Percentiles rank a stretch among this genome's conserved stretches.
Conservation (phyloP, 2,329 filamentous ascomycete species). For the Sporothrix brasiliensis region DNA sequence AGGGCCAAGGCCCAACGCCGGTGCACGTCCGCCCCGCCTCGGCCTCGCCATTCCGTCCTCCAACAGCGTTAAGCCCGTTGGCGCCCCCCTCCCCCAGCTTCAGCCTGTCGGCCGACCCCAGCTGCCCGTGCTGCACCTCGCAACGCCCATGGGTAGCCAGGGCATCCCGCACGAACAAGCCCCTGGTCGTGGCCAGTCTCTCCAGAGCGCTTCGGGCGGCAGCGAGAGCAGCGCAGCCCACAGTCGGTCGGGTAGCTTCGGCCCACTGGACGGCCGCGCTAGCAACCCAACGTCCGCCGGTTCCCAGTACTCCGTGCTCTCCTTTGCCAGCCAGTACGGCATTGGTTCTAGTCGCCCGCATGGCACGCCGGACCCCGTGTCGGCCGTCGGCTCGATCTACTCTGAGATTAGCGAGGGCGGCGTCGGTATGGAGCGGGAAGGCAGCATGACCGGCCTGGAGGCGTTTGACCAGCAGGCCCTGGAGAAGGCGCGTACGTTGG, state of each 20-base stretch:
- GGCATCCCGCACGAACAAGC: constrained; percentile 70
- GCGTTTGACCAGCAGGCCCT: constrained; percentile 78
- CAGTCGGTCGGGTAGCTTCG: constrained; percentile 83
- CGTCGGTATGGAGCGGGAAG: constrained; percentile 77
- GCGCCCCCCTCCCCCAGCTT: constrained; percentile 47
- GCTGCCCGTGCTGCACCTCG: constrained; percentile 79
- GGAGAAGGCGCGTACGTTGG: constrained; percentile 79
- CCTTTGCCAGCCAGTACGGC: constrained; percentile 73
- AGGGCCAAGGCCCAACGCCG: constrained; percentile 53
- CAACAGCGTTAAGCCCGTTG: constrained; percentile 77
- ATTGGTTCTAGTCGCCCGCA: constrained; percentile 67
- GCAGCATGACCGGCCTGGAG: constrained; percentile 75
- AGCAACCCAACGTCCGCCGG: constrained; percentile 85
- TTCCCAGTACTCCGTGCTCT: constrained; percentile 82
- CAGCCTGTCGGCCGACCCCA: constrained; percentile 55
- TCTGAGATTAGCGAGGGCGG: constrained; percentile 78
- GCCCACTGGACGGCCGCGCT: constrained; percentile 70
- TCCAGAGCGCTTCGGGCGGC: constrained; percentile 70
- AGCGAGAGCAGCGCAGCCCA: constrained; percentile 79
- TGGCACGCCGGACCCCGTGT: constrained; percentile 80
- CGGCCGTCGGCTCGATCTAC: constrained; percentile 82
- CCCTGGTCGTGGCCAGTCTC: constrained; percentile 57
- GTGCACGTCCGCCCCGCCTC: constrained; percentile 71
- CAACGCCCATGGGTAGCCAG: constrained; percentile 84
- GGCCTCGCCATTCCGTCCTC: constrained; percentile 90